Conservation (phyloP, 2,329 filamentous ascomycete genomes). For the Diplocarpon rosae region DNA sequence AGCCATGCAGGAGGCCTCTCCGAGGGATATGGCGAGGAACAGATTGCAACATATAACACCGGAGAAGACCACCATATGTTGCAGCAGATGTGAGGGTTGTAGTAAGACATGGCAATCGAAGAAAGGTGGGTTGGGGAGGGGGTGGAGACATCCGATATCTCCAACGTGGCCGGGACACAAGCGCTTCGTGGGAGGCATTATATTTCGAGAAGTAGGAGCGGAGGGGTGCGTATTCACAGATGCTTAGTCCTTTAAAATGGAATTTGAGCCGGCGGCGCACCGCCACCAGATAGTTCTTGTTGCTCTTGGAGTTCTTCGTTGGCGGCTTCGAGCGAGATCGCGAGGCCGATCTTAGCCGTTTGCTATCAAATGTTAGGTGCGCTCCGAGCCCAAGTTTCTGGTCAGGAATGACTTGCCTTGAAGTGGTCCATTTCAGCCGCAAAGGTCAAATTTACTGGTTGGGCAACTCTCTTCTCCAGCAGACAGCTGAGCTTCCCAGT, state of each 20-base stretch:
- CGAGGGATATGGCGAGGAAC: conserved; percentile 10
- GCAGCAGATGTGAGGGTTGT: conserved; percentile 12
- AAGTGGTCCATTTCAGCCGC: conserved; percentile 93
- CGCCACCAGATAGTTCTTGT: conserved; percentile 49
- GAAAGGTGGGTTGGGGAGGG: conserved; percentile 10
- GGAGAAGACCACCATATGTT: conserved; percentile 7
- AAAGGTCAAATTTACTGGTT: conserved; percentile 87
- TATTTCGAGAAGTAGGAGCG: conserved; percentile 21
- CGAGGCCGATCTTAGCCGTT: conserved; percentile 87
- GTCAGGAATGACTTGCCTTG: conserved; percentile 53
- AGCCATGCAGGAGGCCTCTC: conserved; percentile 17
- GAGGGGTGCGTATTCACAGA: conserved; percentile 11
- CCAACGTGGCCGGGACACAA: conserved; percentile 12
- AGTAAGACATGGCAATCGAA: conserved; percentile 25
- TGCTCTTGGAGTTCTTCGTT: conserved; percentile 81
- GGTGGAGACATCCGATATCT: conserved; percentile 13
- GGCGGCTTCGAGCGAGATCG: conserved; percentile 80
- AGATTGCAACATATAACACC: conserved; percentile 11
- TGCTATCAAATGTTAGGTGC: conserved; percentile 48
- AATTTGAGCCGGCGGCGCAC: conserved; percentile 37
- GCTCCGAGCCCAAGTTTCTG: not conserved
- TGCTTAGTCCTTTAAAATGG: conserved; percentile 43
- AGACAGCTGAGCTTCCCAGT: conserved; percentile 87
- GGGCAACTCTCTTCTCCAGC: conserved; percentile 90
- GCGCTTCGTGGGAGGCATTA: conserved; percentile 19